A percentile compares a stretch with the other conserved stretches of the same genome.
Conservation (phyloP, 768 basidiomycete genomes). For the Panaeolus papilionaceus region DNA sequence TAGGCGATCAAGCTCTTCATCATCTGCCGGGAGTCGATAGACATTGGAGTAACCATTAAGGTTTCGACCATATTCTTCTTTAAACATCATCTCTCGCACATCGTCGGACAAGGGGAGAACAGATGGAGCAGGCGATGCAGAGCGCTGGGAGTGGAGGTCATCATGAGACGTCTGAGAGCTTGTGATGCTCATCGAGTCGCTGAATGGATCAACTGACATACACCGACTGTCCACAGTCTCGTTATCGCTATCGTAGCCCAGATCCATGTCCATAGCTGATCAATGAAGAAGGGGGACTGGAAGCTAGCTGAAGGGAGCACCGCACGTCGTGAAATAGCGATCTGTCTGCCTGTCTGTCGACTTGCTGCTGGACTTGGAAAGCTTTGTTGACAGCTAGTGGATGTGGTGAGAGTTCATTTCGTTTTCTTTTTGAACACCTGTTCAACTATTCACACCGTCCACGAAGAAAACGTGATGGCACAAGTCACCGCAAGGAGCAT, state of each 20-base stretch:
- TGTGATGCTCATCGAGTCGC: background rate
- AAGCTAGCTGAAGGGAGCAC: background rate
- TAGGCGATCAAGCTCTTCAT: conserved; percentile 74
- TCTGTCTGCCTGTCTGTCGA: background rate
- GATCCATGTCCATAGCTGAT: background rate
- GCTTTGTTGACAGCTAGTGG: conserved; percentile 5
- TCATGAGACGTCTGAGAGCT: conserved; percentile 55
- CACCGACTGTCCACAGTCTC: background rate
- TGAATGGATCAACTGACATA: background rate
- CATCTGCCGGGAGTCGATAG: conserved; percentile 80
- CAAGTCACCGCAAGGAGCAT: background rate
- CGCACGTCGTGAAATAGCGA: background rate
- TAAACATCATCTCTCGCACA: conserved; percentile 65
- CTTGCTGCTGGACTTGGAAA: conserved; percentile 6
- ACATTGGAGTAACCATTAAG: conserved; percentile 83
- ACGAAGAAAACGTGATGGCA: background rate
- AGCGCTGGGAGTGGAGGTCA: conserved; percentile 57
- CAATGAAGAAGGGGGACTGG: background rate
- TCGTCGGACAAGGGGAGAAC: conserved; percentile 74
- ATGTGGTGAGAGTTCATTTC: conserved; percentile 7
- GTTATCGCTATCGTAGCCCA: background rate
- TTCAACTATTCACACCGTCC: conserved; percentile 9
- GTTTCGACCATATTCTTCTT: conserved; percentile 70
- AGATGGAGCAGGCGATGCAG: conserved; percentile 53
- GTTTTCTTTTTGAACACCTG: background rate